These are phyloP conservation scores for Rhododendron molle DNA, from an alignment of 148 eudicot species.

Conservation along the genomic window DNA sequence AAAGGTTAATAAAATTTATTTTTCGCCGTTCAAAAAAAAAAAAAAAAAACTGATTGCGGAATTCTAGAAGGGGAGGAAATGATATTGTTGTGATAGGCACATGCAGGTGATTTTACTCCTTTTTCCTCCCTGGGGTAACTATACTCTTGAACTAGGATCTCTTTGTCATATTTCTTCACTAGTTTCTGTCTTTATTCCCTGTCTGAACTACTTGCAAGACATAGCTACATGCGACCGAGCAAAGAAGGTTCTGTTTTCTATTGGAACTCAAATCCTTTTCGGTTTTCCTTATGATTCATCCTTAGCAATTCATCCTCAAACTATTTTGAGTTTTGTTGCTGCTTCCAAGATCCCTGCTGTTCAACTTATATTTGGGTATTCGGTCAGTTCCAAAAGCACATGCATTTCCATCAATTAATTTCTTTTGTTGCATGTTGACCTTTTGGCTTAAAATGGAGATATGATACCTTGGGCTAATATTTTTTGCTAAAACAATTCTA, in stretches of 20 bases:
- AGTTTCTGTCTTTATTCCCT: not conserved
- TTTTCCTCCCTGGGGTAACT: not conserved
- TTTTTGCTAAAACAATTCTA: not conserved
- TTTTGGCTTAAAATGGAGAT: not conserved
- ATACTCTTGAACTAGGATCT: not conserved
- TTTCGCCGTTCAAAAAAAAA: too few species aligned
- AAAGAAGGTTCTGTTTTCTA: not conserved
- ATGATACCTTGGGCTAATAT: not conserved
- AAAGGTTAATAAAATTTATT: too few species aligned
- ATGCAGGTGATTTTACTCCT: not conserved
- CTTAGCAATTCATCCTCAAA: not conserved
- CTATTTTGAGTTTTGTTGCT: not conserved
- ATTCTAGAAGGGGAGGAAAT: not conserved
- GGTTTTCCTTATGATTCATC: not conserved
- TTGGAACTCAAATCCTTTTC: not conserved
- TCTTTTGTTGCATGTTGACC: not conserved
- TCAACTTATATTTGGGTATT: not conserved
- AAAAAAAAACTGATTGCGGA: not conserved
- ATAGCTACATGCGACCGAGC: not conserved
- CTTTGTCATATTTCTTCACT: not conserved
- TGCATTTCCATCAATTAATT: not conserved
- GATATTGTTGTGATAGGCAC: not conserved
- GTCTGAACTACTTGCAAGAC: not conserved
- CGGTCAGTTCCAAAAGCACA: not conserved
- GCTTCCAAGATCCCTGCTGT: not conserved